phyloP scores from a whole-genome alignment of 495 filamentous ascomycete species.

The Lineolata rhizophorae region DNA sequence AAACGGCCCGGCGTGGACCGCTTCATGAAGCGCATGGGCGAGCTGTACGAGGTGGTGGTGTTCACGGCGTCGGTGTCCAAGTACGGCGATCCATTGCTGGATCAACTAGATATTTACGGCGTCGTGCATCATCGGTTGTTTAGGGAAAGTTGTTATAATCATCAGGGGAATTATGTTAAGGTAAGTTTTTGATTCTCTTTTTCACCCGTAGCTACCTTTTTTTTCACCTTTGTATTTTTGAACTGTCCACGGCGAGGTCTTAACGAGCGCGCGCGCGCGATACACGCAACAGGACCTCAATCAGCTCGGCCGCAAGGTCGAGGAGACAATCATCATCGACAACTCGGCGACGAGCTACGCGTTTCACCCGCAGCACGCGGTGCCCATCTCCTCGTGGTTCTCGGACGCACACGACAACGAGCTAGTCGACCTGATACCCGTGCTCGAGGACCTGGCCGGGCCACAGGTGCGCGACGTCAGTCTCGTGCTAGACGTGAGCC shows the following conservation, averaged over 20 bases:
- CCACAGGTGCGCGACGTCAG: slow-evolving; percentile 84
- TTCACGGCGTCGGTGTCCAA: slow-evolving; percentile 98
- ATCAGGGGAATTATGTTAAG: slow-evolving; percentile 98
- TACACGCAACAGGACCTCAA: slow-evolving; percentile 65
- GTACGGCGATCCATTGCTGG: slow-evolving; percentile 92
- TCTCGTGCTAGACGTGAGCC: slow-evolving; percentile 84
- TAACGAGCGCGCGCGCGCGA: too few relatives aligned
- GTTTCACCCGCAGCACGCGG: slow-evolving; percentile 97
- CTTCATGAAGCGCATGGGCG: slow-evolving; percentile 96
- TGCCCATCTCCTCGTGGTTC: slow-evolving; percentile 99
- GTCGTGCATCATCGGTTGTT: slow-evolving; percentile 94
- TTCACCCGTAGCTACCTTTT: slow-evolving; percentile 1
- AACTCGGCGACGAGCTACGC: slow-evolving; percentile 99
- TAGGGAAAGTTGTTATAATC: slow-evolving; percentile 96
- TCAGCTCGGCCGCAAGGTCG: slow-evolving; percentile 85
- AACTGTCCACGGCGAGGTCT: too few relatives aligned
- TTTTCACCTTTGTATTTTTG: neutral
- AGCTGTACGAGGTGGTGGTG: slow-evolving; percentile 95
- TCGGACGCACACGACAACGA: slow-evolving; percentile 99
- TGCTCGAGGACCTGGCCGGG: slow-evolving; percentile 89
- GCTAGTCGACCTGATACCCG: slow-evolving; percentile 89
- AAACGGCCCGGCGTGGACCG: slow-evolving; percentile 93
- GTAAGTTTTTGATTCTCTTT: slow-evolving; percentile 17
- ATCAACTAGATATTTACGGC: slow-evolving; percentile 92
- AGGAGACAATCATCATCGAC: slow-evolving; percentile 98